Base-by-base conservation (phyloP, 169 alveolate species). In the Babesia caballi region DNA sequence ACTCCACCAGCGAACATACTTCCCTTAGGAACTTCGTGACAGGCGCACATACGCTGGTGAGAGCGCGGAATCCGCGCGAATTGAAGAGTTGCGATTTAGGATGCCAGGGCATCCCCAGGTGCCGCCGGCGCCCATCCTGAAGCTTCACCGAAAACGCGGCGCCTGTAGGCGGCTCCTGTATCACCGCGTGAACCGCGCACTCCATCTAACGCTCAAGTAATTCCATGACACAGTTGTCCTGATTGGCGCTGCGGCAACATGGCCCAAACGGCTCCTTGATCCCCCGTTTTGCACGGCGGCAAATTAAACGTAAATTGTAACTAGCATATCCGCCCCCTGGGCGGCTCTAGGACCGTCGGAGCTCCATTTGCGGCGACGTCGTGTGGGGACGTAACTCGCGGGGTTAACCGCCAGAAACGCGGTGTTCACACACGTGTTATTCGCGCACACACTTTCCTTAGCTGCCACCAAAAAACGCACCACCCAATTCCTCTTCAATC, bases 61-160 rank as follows among this genome's bases (percentile, higher is more conserved):
- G n/a, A 4, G 47, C 50, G 23, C n/a, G 28, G 58, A 63, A 44
- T 42, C 73, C 73, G 1, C 46, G 73, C 27, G 46, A 25, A 12
- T 14, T 25, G 40, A 17, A 28, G 17, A n/a, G 35, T 1, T 19
- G 58, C 56, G 28, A 14, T 23, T 35, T 8, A 14, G 47, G 61
- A 12, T 38, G 44, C 44, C n/a, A 17, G 17, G 61, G 73, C 46
- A 63, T 33, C 5, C 61, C 73, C 32, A 63, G 73, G 3, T 49
- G 44, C 42, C 73, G 21, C 73, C 50, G 23, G 49, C 73, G 42
- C 53, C 61, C 73, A 63, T 63, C 73, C 61, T 63, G 60, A n/a
- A 63, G 60, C 49, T 36, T 30, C 50, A 63, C 50, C 50, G 6
- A 63, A 11, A 15, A 60, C 15, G 49, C 49, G 25, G 58, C 33